Evolutionary conservation across 23 red algal species (phyloP), one percentile per base, ranked within the genome.

Genomic region (Gracilaria gracilis): DNA sequence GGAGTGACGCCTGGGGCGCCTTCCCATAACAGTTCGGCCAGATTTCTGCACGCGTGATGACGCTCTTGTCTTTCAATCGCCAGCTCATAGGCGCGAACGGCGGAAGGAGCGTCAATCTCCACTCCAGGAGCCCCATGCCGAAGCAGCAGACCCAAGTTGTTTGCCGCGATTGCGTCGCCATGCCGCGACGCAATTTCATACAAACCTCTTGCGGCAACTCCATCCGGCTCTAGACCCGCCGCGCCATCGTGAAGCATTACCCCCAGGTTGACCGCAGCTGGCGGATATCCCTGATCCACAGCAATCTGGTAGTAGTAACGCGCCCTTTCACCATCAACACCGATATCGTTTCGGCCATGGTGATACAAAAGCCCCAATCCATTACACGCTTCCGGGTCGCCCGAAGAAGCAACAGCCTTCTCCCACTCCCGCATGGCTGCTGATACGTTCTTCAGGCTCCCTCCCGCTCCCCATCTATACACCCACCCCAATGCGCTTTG

Each of bases 191-290:
- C 87, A 49, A 90, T 50, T 67, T 90, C 87, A 34, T 90, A 90
- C 53, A 90, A 42, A 5, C 55, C 36, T n/a, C 64, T 24, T 4
- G 87, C 87, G 33, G 71, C 87, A 8, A 33, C 34, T 0, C 87
- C 87, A 32, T 90, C 87, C 38, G 54, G 67, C 35, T 59, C 34
- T 8, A 90, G 37, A 36, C 87, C 87, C 0, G 74, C 73, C 0
- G 87, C 87, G 4, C 87, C 87, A 62, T 90, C 87, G 40, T 90
- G 87, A 55, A 90, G 59, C 87, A 90, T 90, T 9, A 90, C 87
- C 14, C 87, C 87, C 51, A 90, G 58, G 20, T 90, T 90, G 0
- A 90, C 87, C 2, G 87, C 87, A 34, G 87, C 87, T 8, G 87
- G 46, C 73, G 87, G 37, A 58, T 90, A 90, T 20, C 87, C 87